Evolutionary conservation across 768 basidiomycete species (phyloP).

Genomic region (Termitomyces sp.): DNA sequence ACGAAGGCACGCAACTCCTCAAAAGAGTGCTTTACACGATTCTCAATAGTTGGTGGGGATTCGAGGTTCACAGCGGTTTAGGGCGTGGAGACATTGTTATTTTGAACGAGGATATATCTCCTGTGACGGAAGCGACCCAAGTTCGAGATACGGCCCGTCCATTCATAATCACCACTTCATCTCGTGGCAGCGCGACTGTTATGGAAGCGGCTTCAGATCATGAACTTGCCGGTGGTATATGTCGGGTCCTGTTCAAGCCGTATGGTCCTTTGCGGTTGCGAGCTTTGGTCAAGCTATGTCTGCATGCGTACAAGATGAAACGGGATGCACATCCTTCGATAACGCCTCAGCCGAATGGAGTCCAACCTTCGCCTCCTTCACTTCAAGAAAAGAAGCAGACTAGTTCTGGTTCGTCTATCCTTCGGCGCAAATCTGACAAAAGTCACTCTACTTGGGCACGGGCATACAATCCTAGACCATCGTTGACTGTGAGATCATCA

Average conservation of each 20-base stretch:
- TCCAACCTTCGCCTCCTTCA: not conserved
- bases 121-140: constrained; percentile 52
- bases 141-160: constrained; percentile 53
- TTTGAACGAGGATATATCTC: constrained; percentile 69
- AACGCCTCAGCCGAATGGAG: not conserved
- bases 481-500: constrained; percentile 46
- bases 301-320: constrained; percentile 48
- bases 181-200: constrained; percentile 57
- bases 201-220: constrained; percentile 64
- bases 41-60: constrained; percentile 72
- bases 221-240: constrained; percentile 80
- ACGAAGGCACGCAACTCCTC: constrained; percentile 67
- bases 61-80: constrained; percentile 36
- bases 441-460: constrained; percentile 13
- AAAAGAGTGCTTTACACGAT: constrained; percentile 58
- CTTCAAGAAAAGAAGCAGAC: constrained; percentile 2
- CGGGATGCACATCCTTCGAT: constrained; percentile 21
- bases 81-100: constrained; percentile 69
- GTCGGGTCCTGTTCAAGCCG: constrained; percentile 86
- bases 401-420: constrained; percentile 11
- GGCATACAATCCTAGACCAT: constrained; percentile 32
- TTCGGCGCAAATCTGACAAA: constrained; percentile 48
- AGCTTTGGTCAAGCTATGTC: constrained; percentile 54
- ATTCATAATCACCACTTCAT: constrained; percentile 23
- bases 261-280: constrained; percentile 76